A percentile compares a stretch with the other conserved stretches of the same genome.
phyloP scores from a whole-genome alignment of 1,139 yeast species.

The Magnusiomyces fungicola region DNA sequence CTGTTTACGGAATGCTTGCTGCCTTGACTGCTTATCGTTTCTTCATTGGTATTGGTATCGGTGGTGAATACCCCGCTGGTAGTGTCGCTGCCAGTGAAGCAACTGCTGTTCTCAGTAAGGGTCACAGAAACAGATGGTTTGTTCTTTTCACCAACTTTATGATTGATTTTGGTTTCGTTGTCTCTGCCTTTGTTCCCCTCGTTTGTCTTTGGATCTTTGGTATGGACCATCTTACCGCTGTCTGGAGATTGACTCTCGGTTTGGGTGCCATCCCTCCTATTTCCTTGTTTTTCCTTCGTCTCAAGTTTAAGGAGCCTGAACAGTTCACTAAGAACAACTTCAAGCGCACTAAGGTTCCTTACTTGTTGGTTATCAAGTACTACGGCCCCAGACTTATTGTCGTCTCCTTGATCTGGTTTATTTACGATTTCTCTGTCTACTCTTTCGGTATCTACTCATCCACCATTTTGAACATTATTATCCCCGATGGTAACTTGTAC shows the following conservation, averaged over 20 bases:
- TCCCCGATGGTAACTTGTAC: slow-evolving; percentile 57
- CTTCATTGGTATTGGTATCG: slow-evolving; percentile 72
- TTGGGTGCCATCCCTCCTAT: slow-evolving; percentile 89
- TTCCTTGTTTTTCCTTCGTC: slow-evolving; percentile 65
- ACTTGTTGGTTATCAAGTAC: slow-evolving; percentile 60
- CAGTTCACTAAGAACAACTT: slow-evolving; percentile 65
- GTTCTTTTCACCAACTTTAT: slow-evolving; percentile 81
- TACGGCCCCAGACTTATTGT: slow-evolving; percentile 75
- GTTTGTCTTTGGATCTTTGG: slow-evolving; percentile 79
- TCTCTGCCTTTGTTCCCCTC: slow-evolving; percentile 78
- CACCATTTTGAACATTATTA: slow-evolving; percentile 51
- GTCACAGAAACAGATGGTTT: slow-evolving; percentile 82
- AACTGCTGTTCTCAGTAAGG: slow-evolving; percentile 66
- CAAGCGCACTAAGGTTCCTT: slow-evolving; percentile 59
- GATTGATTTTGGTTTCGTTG: slow-evolving; percentile 85
- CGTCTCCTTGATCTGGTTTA: slow-evolving; percentile 78
- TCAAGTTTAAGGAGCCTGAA: slow-evolving; percentile 66
- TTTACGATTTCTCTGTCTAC: slow-evolving; percentile 81
- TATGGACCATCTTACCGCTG: slow-evolving; percentile 60
- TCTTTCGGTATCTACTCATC: slow-evolving; percentile 82
- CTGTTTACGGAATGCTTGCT: slow-evolving; percentile 63
- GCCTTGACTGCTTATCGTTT: slow-evolving; percentile 81
- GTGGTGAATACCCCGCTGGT: slow-evolving; percentile 88
- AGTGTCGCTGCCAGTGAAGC: slow-evolving; percentile 94
- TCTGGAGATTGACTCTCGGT: slow-evolving; percentile 91